Evolutionary conservation across 202 grass and related monocot species (phyloP).

Genomic region (Miscanthus sacchariflorus): DNA sequence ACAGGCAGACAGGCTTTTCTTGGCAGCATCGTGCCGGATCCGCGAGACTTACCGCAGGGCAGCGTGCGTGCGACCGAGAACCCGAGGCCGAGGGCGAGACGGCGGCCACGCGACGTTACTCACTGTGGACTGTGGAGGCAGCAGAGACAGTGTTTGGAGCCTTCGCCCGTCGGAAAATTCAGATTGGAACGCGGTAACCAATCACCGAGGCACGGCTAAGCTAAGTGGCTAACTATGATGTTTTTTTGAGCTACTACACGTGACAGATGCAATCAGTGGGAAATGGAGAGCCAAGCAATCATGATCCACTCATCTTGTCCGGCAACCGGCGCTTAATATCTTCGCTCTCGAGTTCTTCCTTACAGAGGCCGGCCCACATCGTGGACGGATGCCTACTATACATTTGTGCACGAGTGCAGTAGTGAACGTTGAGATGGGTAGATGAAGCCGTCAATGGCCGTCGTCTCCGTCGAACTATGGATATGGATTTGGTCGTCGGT

Average conservation of each 20-base stretch:
- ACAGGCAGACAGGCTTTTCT: not conserved
- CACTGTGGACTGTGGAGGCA: not conserved
- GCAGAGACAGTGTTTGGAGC: not conserved
- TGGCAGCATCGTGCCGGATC: constrained; percentile 24
- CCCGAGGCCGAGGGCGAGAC: not conserved
- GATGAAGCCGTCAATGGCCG: too few relatives aligned
- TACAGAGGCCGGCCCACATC: too few relatives aligned
- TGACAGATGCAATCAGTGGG: not conserved
- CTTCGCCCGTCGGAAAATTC: not conserved
- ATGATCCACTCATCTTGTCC: not conserved
- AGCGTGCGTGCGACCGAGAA: not conserved
- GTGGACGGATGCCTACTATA: too few relatives aligned
- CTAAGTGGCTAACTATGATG: not conserved
- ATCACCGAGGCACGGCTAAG: too few relatives aligned
- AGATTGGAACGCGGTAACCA: not conserved
- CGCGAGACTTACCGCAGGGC: not conserved
- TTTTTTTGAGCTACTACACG: not conserved
- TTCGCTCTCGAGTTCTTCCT: too few relatives aligned
- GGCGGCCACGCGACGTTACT: not conserved
- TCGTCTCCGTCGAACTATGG: too few relatives aligned
- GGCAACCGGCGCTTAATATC: not conserved
- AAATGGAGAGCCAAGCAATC: not conserved
- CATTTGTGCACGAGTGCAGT: too few relatives aligned
- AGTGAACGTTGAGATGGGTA: too few relatives aligned
- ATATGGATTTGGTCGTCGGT: too few relatives aligned